A percentile compares a stretch with the other conserved stretches of the same genome.
Conservation (phyloP, 331 rosid genomes). For the Rosa hybrid region DNA sequence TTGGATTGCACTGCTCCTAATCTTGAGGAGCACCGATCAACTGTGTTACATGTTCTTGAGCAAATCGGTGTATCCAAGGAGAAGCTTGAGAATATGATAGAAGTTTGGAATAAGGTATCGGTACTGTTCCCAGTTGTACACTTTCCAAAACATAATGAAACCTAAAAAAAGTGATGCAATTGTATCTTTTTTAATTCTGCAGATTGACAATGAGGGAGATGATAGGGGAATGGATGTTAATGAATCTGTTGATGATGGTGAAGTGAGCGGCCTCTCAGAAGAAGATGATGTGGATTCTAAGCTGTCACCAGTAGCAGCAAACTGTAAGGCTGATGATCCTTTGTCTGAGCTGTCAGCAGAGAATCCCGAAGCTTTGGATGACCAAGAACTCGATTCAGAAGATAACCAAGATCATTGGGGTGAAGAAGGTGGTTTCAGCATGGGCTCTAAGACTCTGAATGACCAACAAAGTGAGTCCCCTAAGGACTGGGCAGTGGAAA, state of each 20-base stretch:
- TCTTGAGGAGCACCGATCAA: slow-evolving; percentile 84
- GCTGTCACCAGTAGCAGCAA: slow-evolving; percentile 15
- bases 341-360: slow-evolving; percentile 28
- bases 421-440: slow-evolving; percentile 36
- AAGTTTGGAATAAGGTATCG: slow-evolving; percentile 95
- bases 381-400: slow-evolving; percentile 39
- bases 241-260: slow-evolving; percentile 37
- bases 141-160: not conserved
- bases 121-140: slow-evolving; percentile 7
- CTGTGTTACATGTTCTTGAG: slow-evolving; percentile 79
- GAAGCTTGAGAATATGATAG: slow-evolving; percentile 87
- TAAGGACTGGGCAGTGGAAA: slow-evolving; percentile 21
- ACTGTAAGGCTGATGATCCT: slow-evolving; percentile 12
- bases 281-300: slow-evolving; percentile 32
- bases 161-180: not conserved
- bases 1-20: slow-evolving; percentile 94
- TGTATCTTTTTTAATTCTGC: slow-evolving; percentile 29
- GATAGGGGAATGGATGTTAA: slow-evolving; percentile 46
- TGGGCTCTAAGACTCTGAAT: slow-evolving; percentile 25
- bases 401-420: slow-evolving; percentile 38
- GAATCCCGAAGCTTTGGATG: slow-evolving; percentile 38
- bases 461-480: slow-evolving; percentile 32
- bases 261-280: slow-evolving; percentile 32
- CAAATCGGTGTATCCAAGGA: slow-evolving; percentile 78
- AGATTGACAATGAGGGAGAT: slow-evolving; percentile 77